phyloP scores from a whole-genome alignment of 75 land plant species.

The Cryptomeria japonica region DNA sequence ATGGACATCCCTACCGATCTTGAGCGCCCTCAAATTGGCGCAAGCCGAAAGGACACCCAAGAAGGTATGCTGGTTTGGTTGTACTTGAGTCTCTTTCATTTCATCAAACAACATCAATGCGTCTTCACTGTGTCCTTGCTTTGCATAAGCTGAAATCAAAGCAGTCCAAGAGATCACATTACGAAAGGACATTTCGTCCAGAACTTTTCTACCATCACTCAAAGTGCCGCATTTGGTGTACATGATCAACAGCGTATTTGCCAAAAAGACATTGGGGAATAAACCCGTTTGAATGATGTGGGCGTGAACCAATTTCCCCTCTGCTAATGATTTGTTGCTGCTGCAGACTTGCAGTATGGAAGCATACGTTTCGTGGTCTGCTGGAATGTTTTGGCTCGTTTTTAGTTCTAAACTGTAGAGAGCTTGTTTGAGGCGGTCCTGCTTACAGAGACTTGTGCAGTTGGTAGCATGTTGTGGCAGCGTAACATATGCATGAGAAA shows the following conservation, averaged over 20 bases:
- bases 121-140: neutral
- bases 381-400: no score
- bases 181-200: conserved; percentile 2
- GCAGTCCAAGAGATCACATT: conserved; percentile 14
- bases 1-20: neutral
- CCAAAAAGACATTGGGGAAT: neutral
- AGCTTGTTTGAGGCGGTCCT: neutral
- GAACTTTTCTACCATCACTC: neutral
- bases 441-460: neutral
- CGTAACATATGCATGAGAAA: neutral
- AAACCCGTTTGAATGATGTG: conserved; percentile 1
- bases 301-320: conserved; percentile 5
- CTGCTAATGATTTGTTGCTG: neutral
- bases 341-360: neutral
- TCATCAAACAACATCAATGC: conserved; percentile 7
- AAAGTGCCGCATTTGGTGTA: conserved; percentile 10
- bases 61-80: conserved; percentile 12
- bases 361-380: conserved; percentile 2
- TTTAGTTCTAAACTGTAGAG: neutral
- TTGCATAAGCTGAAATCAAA: conserved; percentile 8
- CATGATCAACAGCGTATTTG: conserved; percentile 11
- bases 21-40: neutral
- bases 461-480: neutral
- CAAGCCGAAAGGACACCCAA: conserved; percentile 4
- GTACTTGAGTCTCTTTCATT: neutral